Conservation (phyloP, 2,329 filamentous ascomycete genomes). For the Didymella glomerata region DNA sequence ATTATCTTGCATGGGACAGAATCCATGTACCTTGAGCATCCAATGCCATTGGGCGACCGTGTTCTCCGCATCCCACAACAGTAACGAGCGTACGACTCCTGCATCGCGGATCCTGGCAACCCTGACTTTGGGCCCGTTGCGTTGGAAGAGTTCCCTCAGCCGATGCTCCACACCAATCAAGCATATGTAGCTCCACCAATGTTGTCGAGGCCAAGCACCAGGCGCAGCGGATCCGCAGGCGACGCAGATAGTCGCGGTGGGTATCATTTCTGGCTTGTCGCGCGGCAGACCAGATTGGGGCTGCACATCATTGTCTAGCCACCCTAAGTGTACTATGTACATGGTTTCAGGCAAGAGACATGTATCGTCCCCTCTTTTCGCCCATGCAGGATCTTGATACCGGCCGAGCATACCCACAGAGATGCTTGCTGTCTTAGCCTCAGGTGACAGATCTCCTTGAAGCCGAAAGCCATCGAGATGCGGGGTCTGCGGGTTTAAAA, state of each 20-base stretch:
- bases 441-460: constrained; percentile 36
- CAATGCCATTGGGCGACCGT: constrained; percentile 22
- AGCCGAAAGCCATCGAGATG: constrained; percentile 36
- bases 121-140: constrained; percentile 31
- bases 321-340: constrained; percentile 16
- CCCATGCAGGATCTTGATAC: constrained; percentile 32
- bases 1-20: constrained; percentile 25
- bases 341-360: constrained; percentile 24
- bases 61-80: constrained; percentile 38
- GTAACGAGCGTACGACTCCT: constrained; percentile 25
- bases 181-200: constrained; percentile 19
- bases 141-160: constrained; percentile 29
- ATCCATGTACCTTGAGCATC: constrained; percentile 24
- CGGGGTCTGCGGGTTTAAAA: constrained; percentile 47
- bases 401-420: constrained; percentile 25
- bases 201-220: constrained; percentile 15
- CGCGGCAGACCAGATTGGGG: constrained; percentile 22
- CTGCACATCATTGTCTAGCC: constrained; percentile 22
- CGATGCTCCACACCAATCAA: constrained; percentile 36
- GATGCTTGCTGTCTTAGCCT: constrained; percentile 25
- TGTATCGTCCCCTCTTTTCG: constrained; percentile 38
- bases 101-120: constrained; percentile 33
- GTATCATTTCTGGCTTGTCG: constrained; percentile 19
- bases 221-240: constrained; percentile 44
- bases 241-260: constrained; percentile 22